Evolutionary conservation across 495 filamentous ascomycete species (phyloP).

Genomic region (Talaromyces thailandensis): DNA sequence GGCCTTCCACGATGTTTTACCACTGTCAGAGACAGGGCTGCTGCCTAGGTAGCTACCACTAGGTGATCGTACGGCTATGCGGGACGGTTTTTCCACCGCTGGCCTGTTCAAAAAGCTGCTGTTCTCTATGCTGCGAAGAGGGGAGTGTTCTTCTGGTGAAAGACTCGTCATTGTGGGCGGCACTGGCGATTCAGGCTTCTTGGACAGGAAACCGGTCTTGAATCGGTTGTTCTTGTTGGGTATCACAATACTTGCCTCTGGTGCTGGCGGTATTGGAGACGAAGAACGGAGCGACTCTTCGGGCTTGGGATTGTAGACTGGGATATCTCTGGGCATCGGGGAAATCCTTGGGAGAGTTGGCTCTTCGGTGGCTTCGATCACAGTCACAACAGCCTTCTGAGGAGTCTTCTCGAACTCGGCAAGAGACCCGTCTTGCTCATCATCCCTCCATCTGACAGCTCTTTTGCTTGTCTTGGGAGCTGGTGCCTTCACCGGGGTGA

Average conservation of each 20-base stretch:
- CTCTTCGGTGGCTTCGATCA: conserved; percentile 44
- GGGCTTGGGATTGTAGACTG: conserved; percentile 10
- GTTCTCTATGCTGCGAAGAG: conserved; percentile 56
- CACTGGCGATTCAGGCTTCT: conserved; percentile 56
- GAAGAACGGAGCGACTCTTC: conserved; percentile 19
- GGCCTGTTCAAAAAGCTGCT: conserved; percentile 50
- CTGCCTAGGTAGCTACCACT: conserved; percentile 37
- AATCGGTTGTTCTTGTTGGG: conserved; percentile 67
- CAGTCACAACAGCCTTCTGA: conserved; percentile 44
- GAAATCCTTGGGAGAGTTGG: conserved; percentile 25
- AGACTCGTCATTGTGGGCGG: conserved; percentile 52
- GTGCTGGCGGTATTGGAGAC: conserved; percentile 20
- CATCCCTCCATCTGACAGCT: conserved; percentile 87
- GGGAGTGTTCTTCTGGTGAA: conserved; percentile 53
- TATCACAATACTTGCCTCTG: conserved; percentile 27
- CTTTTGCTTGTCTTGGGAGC: conserved; percentile 52
- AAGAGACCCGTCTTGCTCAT: conserved; percentile 72
- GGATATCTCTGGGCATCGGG: conserved; percentile 34
- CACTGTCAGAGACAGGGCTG: conserved; percentile 31
- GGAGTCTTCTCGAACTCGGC: conserved; percentile 89
- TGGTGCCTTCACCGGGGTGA: conserved; percentile 72
- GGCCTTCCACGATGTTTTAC: conserved; percentile 35
- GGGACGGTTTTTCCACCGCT: conserved; percentile 38
- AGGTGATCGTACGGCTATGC: conserved; percentile 37
- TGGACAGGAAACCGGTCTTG: conserved; percentile 83